Percentiles rank a stretch among this genome's conserved stretches.
Evolutionary conservation across 345 rosid genomes (phyloP).

Genomic region (Ceriops decandra): DNA sequence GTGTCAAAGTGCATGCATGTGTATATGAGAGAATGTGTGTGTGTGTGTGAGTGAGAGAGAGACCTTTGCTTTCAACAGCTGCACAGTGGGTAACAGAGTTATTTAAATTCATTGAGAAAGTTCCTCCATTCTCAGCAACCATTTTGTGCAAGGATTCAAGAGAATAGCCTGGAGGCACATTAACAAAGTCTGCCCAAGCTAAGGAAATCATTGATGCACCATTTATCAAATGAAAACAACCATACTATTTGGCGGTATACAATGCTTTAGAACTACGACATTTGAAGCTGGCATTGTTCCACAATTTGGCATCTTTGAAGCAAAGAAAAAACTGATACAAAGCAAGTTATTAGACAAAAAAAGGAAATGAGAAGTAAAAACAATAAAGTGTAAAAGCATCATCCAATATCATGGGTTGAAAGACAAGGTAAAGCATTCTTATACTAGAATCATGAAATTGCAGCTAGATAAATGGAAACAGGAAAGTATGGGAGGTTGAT

Average conservation of each 20-base stretch:
- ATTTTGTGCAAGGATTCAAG: conserved; percentile 76
- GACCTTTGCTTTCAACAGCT: conserved; percentile 93
- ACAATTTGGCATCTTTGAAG: background rate
- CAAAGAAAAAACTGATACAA: background rate
- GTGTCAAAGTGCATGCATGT: background rate
- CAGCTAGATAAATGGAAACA: too few relatives aligned
- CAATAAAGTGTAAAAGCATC: background rate
- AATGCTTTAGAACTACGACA: background rate
- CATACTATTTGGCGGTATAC: background rate
- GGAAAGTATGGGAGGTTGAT: too few relatives aligned
- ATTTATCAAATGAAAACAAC: conserved; percentile 8
- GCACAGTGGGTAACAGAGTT: conserved; percentile 79
- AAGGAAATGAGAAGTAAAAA: background rate
- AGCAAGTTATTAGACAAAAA: background rate
- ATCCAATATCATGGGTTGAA: too few relatives aligned
- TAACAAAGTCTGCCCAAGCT: conserved; percentile 67
- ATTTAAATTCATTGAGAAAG: conserved; percentile 91
- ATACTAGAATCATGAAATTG: background rate
- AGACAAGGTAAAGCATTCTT: background rate
- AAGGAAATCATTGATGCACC: conserved; percentile 34
- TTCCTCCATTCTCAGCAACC: conserved; percentile 90
- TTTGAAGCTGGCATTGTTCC: background rate
- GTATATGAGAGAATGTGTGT: background rate
- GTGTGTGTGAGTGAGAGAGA: conserved; percentile 27
- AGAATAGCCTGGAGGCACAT: conserved; percentile 56